Evolutionary conservation across 2,329 filamentous ascomycete genomes (phyloP), one percentile per base, ranked within the genome.

Genomic region (Ascomycota sp.): DNA sequence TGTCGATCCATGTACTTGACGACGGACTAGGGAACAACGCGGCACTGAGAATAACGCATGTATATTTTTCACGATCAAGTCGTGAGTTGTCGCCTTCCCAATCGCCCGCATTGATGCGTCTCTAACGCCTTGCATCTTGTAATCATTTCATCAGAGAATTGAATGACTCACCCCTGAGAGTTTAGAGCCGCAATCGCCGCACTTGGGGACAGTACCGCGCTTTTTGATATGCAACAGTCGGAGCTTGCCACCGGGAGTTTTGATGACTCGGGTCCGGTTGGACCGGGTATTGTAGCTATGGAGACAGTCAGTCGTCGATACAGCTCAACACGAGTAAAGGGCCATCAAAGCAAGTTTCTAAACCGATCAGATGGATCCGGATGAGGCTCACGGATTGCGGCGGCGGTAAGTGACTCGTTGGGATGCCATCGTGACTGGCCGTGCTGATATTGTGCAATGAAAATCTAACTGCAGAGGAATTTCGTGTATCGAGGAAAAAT

Each of bases 151-250:
- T 5, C 15, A 4, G 38, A 36, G 33, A 28, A 36, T 36, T 32
- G 29, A 32, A 27, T 32, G 41, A 91, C 83, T 78, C 81, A 98
- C 85, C 62, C 89, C 89, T 56, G 82, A 74, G 53, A 98, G 78
- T 70, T 95, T 95, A 67, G 73, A 74, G 55, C 89, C 89, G 57
- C 91, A 98, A 72, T 98, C 89, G 72, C 91, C 81, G 59, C 89
- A 98, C 73, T 98, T 98, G 56, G 89, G 89, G 43, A 85, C 79
- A 57, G 83, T 92, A 50, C 85, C 89, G 60, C 76, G 80, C 82
- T 98, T 98, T 80, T 95, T 95, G 70, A 94, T 85, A 77, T 98
- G 86, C 50, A 95, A 79, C 57, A 93, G 76, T 59, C 89, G 76
- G 53, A 93, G 75, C 59, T 86, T 73, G 59, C 89, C 89, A 60